Conservation (phyloP, 257 asterid genomes). For the Nicotiana attenuata region DNA sequence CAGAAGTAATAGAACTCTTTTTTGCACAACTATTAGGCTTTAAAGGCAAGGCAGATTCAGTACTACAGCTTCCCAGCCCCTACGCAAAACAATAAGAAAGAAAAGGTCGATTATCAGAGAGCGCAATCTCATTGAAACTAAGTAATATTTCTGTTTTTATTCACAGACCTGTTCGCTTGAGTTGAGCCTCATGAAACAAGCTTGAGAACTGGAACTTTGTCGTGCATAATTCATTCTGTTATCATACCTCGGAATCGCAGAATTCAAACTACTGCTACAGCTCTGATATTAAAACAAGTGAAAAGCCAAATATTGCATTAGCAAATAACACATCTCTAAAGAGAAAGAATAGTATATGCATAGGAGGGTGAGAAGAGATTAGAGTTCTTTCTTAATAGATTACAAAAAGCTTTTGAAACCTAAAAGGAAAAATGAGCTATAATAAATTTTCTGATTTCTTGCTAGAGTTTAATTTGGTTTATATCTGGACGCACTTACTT, state of each 20-base stretch:
- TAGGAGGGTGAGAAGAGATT: background rate
- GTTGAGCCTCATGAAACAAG: slow-evolving; percentile 60
- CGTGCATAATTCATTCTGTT: slow-evolving; percentile 62
- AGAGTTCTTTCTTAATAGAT: no score
- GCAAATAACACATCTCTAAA: background rate
- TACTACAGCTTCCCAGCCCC: slow-evolving; percentile 35
- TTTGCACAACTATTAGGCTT: slow-evolving; percentile 28
- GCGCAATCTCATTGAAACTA: background rate
- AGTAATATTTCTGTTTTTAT: background rate
- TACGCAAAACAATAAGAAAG: background rate
- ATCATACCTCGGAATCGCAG: slow-evolving; percentile 54
- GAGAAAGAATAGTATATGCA: background rate
- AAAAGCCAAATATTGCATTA: background rate
- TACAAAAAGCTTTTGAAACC: no score
- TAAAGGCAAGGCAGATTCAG: slow-evolving; percentile 25
- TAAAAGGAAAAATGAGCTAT: no score
- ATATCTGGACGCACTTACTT: no score
- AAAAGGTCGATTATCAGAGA: background rate
- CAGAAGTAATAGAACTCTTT: slow-evolving; percentile 19
- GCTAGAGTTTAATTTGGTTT: no score
- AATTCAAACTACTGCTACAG: slow-evolving; percentile 53
- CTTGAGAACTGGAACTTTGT: slow-evolving; percentile 61
- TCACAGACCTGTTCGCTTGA: slow-evolving; percentile 40
- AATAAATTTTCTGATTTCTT: no score
- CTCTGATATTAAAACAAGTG: slow-evolving; percentile 23